Percentiles rank a stretch among this genome's conserved stretches.
Conservation (phyloP, 2,329 filamentous ascomycete genomes). For the Thermochaetoides dissita region DNA sequence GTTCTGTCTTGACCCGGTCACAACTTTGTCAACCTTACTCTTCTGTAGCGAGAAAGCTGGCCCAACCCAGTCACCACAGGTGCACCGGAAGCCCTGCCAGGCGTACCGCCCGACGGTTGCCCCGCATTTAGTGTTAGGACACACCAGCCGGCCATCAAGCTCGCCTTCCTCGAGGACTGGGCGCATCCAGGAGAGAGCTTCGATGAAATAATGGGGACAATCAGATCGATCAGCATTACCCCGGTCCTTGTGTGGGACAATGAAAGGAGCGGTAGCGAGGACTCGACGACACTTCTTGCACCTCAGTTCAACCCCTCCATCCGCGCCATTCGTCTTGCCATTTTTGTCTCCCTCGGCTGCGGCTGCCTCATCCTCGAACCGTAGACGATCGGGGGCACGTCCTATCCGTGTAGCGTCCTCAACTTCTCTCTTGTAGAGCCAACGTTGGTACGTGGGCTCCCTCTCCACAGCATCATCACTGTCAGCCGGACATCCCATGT, state of each 20-base stretch:
- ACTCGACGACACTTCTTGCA: conserved; percentile 82
- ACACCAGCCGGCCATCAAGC: conserved; percentile 71
- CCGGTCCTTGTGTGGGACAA: conserved; percentile 44
- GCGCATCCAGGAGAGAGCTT: conserved; percentile 92
- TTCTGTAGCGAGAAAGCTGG: conserved; percentile 79
- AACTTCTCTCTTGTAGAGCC: conserved; percentile 41
- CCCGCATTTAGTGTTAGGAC: conserved; percentile 64
- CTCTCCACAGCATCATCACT: conserved; percentile 41
- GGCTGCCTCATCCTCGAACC: conserved; percentile 63
- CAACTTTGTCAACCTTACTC: conserved; percentile 62
- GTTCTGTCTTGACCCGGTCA: conserved; percentile 1
- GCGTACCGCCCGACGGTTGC: conserved; percentile 84
- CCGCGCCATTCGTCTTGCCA: conserved; percentile 10
- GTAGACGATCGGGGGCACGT: conserved; percentile 67
- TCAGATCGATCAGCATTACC: conserved; percentile 12
- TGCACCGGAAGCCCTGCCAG: conserved; percentile 91
- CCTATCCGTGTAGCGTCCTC: conserved; percentile 51
- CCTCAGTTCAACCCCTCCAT: conserved; percentile 45
- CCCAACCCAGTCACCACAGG: conserved; percentile 78
- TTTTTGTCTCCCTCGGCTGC: conserved; percentile 8
- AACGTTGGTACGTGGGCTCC: conserved; percentile 67
- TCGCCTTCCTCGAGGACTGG: conserved; percentile 64
- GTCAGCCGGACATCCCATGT: conserved; percentile 63
- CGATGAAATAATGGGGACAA: conserved; percentile 81
- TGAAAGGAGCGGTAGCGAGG: conserved; percentile 43